Evolutionary conservation across 768 basidiomycete genomes (phyloP).

Genomic region (Lactifluus pinguis): DNA sequence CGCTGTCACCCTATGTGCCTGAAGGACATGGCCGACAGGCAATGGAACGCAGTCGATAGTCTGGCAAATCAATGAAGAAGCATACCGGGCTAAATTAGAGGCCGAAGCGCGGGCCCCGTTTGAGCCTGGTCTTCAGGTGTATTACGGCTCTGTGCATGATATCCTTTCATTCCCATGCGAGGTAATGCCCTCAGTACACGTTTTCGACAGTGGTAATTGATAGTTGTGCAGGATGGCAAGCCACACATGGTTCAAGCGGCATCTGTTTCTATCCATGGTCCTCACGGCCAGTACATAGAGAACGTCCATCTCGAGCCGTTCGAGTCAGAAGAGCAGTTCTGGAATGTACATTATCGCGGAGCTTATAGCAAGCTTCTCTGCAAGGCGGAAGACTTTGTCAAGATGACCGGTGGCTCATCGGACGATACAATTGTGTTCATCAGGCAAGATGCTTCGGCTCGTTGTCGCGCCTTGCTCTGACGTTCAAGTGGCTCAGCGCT

Average conservation of each 20-base stretch:
- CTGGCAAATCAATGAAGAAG: constrained; percentile 89
- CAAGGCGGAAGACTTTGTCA: constrained; percentile 63
- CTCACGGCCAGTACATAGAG: constrained; percentile 82
- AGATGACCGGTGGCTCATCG: constrained; percentile 51
- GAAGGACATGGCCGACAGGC: constrained; percentile 35
- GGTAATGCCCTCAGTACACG: constrained; percentile 31
- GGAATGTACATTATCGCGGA: constrained; percentile 58
- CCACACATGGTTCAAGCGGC: constrained; percentile 73
- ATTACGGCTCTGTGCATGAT: constrained; percentile 92
- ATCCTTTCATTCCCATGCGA: constrained; percentile 90
- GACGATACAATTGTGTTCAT: constrained; percentile 79
- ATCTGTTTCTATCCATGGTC: constrained; percentile 65
- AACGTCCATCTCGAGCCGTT: constrained; percentile 80
- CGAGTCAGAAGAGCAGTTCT: constrained; percentile 63
- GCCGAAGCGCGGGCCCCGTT: constrained; percentile 30
- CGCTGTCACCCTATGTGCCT: not conserved
- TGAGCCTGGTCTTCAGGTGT: constrained; percentile 51
- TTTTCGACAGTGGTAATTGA: not conserved
- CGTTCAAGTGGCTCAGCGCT: constrained; percentile 40
- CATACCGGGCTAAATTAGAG: constrained; percentile 60
- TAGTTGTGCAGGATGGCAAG: constrained; percentile 62
- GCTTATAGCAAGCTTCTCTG: constrained; percentile 53
- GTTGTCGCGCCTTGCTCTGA: not conserved
- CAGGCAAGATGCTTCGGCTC: constrained; percentile 43
- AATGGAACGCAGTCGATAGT: constrained; percentile 91